phyloP scores from a whole-genome alignment of 2,329 filamentous ascomycete genomes.

The Trichoderma pleuroti region DNA sequence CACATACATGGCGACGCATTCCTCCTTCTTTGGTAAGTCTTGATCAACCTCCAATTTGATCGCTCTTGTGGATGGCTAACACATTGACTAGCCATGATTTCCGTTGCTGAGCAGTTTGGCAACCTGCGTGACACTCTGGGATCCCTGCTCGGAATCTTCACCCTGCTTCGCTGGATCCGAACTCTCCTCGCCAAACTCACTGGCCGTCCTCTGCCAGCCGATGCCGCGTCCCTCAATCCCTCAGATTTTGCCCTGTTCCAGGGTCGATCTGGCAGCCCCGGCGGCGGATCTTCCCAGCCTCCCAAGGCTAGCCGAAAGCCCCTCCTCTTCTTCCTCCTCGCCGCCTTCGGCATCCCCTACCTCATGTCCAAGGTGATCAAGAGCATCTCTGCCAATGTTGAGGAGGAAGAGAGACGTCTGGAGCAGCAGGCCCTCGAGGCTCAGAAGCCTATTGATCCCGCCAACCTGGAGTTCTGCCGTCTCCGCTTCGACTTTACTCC shows the following conservation, averaged over 20 bases:
- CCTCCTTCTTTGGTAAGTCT: slow-evolving; percentile 87
- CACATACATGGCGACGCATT: slow-evolving; percentile 99
- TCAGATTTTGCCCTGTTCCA: slow-evolving; percentile 88
- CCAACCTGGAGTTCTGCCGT: slow-evolving; percentile 93
- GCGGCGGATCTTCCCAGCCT: slow-evolving; percentile 59
- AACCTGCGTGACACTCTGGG: slow-evolving; percentile 91
- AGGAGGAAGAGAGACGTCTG: slow-evolving; percentile 69
- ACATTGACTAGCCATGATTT: slow-evolving; percentile 75
- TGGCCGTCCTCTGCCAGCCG: slow-evolving; percentile 82
- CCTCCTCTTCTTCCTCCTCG: slow-evolving; percentile 90
- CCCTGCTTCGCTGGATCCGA: slow-evolving; percentile 89
- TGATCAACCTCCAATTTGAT: neutral
- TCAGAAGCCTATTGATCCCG: slow-evolving; percentile 67
- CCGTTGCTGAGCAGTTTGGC: slow-evolving; percentile 94
- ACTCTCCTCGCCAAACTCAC: slow-evolving; percentile 90
- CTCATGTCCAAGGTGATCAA: slow-evolving; percentile 95
- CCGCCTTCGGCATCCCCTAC: slow-evolving; percentile 92
- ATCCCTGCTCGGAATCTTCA: slow-evolving; percentile 92
- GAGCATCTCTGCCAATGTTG: slow-evolving; percentile 75
- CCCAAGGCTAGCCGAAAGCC: slow-evolving; percentile 87
- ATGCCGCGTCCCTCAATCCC: slow-evolving; percentile 82
- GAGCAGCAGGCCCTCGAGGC: slow-evolving; percentile 50
- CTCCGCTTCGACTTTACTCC: slow-evolving; percentile 92
- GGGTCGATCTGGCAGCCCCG: slow-evolving; percentile 55
- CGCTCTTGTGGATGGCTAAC: neutral